Base-by-base conservation (phyloP, 495 filamentous ascomycete genomes). In the Penicillium paxilli region DNA sequence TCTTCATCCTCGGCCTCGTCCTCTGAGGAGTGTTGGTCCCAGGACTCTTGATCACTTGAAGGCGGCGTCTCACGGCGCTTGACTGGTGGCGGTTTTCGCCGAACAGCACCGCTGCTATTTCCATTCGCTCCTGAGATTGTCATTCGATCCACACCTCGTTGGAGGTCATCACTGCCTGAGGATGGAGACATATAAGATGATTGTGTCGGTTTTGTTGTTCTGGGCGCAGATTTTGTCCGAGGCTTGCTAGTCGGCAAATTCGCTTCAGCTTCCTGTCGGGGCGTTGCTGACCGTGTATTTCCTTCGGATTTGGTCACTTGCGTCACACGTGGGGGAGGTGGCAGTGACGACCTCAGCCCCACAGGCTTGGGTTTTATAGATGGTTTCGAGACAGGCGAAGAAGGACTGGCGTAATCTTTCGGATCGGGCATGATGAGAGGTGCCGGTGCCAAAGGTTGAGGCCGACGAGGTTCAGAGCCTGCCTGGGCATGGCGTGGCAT, bases 11-110 rank as follows among this genome's bases (percentile, higher is more conserved):
- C 70, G 7, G 65, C 68, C 3, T 72, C 72, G 4, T 51, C 52
- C 35, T 64, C 67, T 14, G 55, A 63, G 1, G 66, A 69, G 16
- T 52, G 65, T 11, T 60, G 63, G 3, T 56, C 67, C 5, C 59
- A 66, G 19, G 72, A 73, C 32, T 80, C 77, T 14, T 66, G 71
- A 22, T 77, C 76, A 47, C 72, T 77, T 5, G 72, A 78, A 4
- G 74, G 67, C 7, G 77, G 74, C 37, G 76, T 79, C 33, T 73
- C 62, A 16, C 54, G 65, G 22, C 66, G 67, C 46, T 65, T 72
- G 3, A 47, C 32, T 8, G 59, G 62, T 21, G 57, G 50, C 16
- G 51, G 48, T 41, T 64, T 68, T 1, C 62, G 67, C 47, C 65
- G 70, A 44, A 59, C 51, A 14, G 66, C 55, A 50, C 56, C 65